Conservation (phyloP, 306 rosid species). For the Cicer yamashitae region DNA sequence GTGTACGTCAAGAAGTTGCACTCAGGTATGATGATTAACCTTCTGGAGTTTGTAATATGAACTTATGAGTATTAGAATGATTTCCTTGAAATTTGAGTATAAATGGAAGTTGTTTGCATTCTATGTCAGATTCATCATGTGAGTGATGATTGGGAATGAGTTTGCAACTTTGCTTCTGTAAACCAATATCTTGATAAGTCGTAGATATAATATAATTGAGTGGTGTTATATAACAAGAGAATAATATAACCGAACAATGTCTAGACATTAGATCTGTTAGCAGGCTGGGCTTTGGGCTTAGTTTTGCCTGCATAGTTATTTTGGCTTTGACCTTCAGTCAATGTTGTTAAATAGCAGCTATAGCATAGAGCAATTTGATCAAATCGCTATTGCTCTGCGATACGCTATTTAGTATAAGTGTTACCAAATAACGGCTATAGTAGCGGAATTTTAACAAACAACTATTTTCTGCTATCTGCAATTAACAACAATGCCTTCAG, state of each 20-base stretch:
- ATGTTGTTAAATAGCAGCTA: too few relatives aligned
- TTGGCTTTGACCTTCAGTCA: background rate
- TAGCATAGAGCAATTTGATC: too few relatives aligned
- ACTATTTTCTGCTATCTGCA: too few relatives aligned
- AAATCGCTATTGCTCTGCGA: too few relatives aligned
- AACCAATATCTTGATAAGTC: background rate
- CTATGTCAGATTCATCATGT: slow-evolving; percentile 9
- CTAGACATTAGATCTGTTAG: slow-evolving; percentile 13
- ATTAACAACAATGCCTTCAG: background rate
- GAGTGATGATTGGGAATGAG: slow-evolving; percentile 20
- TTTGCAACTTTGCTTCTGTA: slow-evolving; percentile 16
- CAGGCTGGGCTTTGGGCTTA: background rate
- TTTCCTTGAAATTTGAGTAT: slow-evolving; percentile 1
- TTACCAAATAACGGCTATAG: too few relatives aligned
- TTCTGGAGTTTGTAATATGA: slow-evolving; percentile 30
- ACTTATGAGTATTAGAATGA: background rate
- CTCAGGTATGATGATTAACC: slow-evolving; percentile 70
- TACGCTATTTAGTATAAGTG: too few relatives aligned
- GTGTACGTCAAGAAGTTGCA: slow-evolving; percentile 97
- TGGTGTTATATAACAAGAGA: background rate
- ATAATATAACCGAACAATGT: background rate
- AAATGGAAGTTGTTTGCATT: background rate
- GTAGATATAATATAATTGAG: slow-evolving; percentile 17
- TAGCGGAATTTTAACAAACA: too few relatives aligned
- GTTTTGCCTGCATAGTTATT: background rate